Base-by-base conservation (phyloP, 129 eudicot genomes). In the Flaveria trinervia region DNA sequence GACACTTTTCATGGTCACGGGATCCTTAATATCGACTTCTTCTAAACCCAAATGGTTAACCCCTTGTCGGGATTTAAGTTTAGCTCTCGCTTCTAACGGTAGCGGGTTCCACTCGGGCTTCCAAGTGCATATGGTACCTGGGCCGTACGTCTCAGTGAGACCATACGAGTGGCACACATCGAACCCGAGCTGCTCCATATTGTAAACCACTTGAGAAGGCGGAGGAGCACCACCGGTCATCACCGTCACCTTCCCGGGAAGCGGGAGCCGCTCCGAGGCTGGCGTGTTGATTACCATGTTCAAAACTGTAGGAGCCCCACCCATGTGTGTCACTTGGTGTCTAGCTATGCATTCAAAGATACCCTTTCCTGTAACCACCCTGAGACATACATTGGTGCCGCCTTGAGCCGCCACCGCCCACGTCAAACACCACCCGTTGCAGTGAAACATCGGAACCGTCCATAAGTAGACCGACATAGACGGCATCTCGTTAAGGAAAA, bases 321-420 rank as follows among this genome's bases (percentile, higher is more conserved):
- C 15, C 83, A 87, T 76, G 79, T 79, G 85, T 50, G 88, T 82
- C 41, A 87, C 92, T 25, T 65, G 71, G 74, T 87, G 79, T 54
- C 54, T 28, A 8, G 73, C 46, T 25, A 87, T 84, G 43, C 28
- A 26, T 9, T 73, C 68, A 46, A 84, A 87, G 5, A 87, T 79
- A 14, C 71, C 81, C 73, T 73, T 80, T 18, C 86, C 80, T 23
- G 88, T 69, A 26, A 84, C 83, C 52, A 33, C 54, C 70, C 92
- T 72, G 16, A 87, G 45, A 73, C 88, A 87, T 13, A 87, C 73
- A 60, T 84, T 87, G 12, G 86, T 87, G 16, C 88, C 92, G n/a
- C 92, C 88, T 59, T 78, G 88, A 1, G 86, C 92, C 0, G 92
- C 92, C 62, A 82, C 75, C 13, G 76, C 86, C 92, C 92, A 87